Evolutionary conservation across 139 green algal genomes (phyloP).

Genomic region (Micractinium sp.): DNA sequence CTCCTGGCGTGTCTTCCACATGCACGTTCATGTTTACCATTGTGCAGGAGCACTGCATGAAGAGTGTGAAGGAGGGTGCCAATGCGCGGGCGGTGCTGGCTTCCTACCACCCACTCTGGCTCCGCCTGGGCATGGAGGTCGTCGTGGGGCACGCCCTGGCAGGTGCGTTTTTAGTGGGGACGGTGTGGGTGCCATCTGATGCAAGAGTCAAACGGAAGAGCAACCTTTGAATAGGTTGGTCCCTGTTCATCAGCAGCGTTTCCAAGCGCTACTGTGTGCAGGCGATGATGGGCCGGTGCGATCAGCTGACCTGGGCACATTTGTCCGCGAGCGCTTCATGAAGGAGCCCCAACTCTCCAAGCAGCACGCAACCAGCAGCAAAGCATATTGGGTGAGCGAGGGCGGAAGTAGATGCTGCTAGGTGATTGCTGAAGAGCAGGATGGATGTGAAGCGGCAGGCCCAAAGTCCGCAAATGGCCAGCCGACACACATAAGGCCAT

Average conservation of each 20-base stretch:
- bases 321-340: slow-evolving; percentile 62
- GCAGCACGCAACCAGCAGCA: slow-evolving; percentile 37
- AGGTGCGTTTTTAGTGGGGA: not conserved
- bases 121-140: slow-evolving; percentile 71
- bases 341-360: slow-evolving; percentile 58
- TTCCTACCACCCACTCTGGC: slow-evolving; percentile 89
- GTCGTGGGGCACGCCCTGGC: slow-evolving; percentile 30
- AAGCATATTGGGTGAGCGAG: slow-evolving; percentile 62
- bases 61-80: slow-evolving; percentile 55
- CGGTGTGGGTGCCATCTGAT: not conserved
- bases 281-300: not conserved
- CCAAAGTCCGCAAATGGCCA: not conserved
- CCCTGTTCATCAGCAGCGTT: not conserved
- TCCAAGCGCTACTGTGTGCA: not conserved
- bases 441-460: not conserved
- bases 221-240: not conserved
- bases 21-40: too few relatives aligned
- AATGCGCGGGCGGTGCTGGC: slow-evolving; percentile 65
- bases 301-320: slow-evolving; percentile 49
- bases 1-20: too few relatives aligned
- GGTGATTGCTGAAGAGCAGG: not conserved
- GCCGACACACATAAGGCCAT: not conserved
- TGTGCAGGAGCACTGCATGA: slow-evolving; percentile 48
- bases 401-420: not conserved
- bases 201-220: not conserved